A percentile compares a stretch with the other conserved stretches of the same genome.
Conservation (phyloP, 805 yeast species). For the Hanseniaspora thailandica region DNA sequence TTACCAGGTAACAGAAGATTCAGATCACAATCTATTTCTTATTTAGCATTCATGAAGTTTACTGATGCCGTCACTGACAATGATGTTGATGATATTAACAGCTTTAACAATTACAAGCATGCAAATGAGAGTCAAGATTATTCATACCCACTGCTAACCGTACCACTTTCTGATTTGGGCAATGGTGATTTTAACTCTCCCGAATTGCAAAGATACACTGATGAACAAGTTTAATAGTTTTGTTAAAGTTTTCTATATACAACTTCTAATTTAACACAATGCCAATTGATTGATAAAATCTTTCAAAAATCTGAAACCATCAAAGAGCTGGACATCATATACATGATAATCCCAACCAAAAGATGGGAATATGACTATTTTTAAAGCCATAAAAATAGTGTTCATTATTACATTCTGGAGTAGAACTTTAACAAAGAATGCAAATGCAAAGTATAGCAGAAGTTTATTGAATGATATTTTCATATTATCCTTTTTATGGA, state of each 20-base stretch:
- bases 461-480: conserved; percentile 17
- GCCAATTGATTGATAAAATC: conserved; percentile 11
- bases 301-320: neutral
- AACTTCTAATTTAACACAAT: neutral
- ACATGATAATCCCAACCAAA: neutral
- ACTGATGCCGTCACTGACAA: conserved; percentile 5
- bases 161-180: conserved; percentile 43
- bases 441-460: conserved; percentile 18
- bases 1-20: neutral
- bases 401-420: conserved; percentile 21
- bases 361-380: neutral
- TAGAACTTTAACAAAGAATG: conserved; percentile 19
- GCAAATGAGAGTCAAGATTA: conserved; percentile 39
- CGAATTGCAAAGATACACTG: conserved; percentile 3
- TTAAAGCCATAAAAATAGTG: conserved; percentile 14
- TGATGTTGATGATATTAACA: conserved; percentile 9
- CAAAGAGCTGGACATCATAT: neutral
- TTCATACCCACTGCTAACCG: conserved; percentile 62
- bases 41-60: conserved; percentile 2
- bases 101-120: neutral
- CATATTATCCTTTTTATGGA: conserved; percentile 17
- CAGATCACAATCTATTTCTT: conserved; percentile 8
- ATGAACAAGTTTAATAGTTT: neutral
- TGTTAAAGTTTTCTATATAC: neutral
- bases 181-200: neutral